Base-by-base conservation (phyloP, 1,284 basidiomycete genomes). In the Rhodotorula sp. region DNA sequence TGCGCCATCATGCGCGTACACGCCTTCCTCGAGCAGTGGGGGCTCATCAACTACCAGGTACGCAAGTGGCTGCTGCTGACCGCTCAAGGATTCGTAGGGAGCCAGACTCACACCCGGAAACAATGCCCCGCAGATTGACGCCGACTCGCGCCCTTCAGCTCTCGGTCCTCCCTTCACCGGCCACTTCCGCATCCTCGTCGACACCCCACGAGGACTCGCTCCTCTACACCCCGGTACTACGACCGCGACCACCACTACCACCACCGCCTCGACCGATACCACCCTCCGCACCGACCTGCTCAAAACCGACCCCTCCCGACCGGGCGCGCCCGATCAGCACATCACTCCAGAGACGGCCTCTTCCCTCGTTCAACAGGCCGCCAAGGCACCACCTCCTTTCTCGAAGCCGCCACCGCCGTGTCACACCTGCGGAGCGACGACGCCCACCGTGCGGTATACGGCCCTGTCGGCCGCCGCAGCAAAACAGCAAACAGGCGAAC, bases 1-100 rank as follows among this genome's bases (percentile, higher is more conserved):
- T 97, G 97, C 80, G 94, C 94, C 39, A 93, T 99, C 80, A 97
- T 98, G 95, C 88, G 97, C 65, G 96, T 99, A 0, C 96, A 99
- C 82, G 95, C 93, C 23, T 98, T 99, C 82, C 86, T 99, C 57
- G 97, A 99, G 82, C 96, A 98, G 80, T 99, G 96, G 96, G 96
- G 97, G 0, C 85, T 99, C 71, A 91, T 99, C 81, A 99, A 99
- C 85, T 99, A 99, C 81, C 96, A 97, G 86, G 93, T n/a, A n/a
- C n/a, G n/a, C n/a, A n/a, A n/a, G n/a, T n/a, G n/a, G n/a, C n/a
- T n/a, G n/a, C n/a, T n/a, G n/a, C n/a, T n/a, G n/a, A n/a, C n/a
- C n/a, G n/a, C n/a, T n/a, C n/a, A n/a, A n/a, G n/a, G n/a, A n/a
- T n/a, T n/a, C n/a, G n/a, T n/a, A n/a, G n/a, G n/a, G n/a, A n/a